phyloP scores from a whole-genome alignment of 1,284 basidiomycete genomes.

The Rhodofomes roseus region DNA sequence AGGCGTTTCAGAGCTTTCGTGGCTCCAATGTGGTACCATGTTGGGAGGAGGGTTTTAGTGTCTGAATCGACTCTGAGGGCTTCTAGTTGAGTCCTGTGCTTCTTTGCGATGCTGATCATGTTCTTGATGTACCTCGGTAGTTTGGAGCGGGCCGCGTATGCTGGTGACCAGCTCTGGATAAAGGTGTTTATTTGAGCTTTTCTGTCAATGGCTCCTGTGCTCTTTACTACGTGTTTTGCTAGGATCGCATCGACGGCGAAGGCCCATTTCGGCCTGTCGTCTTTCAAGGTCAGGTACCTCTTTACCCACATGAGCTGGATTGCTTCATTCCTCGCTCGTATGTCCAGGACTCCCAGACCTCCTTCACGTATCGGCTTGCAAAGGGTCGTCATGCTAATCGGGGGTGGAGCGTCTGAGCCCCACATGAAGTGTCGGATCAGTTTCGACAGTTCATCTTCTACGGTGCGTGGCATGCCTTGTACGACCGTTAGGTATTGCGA shows the following conservation, averaged over 20 bases:
- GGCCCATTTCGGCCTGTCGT: background rate
- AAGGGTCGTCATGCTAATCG: background rate
- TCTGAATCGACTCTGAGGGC: background rate
- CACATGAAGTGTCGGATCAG: too few relatives aligned
- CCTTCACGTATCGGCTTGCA: background rate
- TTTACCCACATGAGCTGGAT: background rate
- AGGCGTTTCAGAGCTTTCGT: too few relatives aligned
- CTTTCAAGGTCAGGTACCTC: background rate
- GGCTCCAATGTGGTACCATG: conserved; percentile 1
- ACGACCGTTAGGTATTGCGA: conserved; percentile 12
- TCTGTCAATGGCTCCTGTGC: background rate
- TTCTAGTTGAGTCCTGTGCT: background rate
- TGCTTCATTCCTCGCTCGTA: background rate
- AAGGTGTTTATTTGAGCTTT: background rate
- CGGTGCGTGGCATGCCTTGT: too few relatives aligned
- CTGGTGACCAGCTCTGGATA: background rate
- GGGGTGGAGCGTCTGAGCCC: conserved; percentile 18
- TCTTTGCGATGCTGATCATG: background rate
- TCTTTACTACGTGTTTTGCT: background rate
- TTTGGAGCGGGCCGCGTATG: background rate
- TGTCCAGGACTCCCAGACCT: background rate
- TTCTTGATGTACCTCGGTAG: background rate
- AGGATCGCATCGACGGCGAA: background rate
- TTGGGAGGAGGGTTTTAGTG: background rate
- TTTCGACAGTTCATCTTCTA: too few relatives aligned